Evolutionary conservation across 1,284 basidiomycete genomes (phyloP).

Genomic region (Apiotrichum akiyoshidainum): DNA sequence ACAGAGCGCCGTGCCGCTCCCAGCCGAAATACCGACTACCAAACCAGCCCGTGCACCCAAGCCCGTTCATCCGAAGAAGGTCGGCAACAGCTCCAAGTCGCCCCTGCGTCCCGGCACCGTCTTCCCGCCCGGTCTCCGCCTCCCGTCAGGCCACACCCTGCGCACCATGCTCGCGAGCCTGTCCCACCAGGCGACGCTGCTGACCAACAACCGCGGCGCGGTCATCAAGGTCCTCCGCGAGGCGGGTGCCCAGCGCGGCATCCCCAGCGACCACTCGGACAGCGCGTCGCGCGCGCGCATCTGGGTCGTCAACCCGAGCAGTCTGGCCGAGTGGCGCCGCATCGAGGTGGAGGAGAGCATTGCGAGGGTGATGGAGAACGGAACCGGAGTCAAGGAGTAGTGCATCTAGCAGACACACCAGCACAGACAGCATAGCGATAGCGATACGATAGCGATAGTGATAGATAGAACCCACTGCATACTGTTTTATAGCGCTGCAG

Average conservation of each 20-base stretch:
- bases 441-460: no score
- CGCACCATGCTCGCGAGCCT: constrained; percentile 34
- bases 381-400: no score
- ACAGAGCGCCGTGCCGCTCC: background rate
- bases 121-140: constrained; percentile 19
- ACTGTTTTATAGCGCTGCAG: no score
- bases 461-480: no score
- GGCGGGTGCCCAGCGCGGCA: constrained; percentile 37
- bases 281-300: constrained; percentile 18
- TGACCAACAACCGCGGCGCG: constrained; percentile 47
- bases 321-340: constrained; percentile 45
- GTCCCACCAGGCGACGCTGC: constrained; percentile 32
- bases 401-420: no score
- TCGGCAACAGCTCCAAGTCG: background rate
- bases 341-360: constrained; percentile 39
- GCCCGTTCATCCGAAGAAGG: background rate
- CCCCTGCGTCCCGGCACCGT: constrained; percentile 14
- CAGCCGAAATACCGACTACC: background rate
- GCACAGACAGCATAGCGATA: no score
- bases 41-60: background rate
- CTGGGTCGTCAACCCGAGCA: constrained; percentile 46
- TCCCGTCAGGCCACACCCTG: constrained; percentile 41
- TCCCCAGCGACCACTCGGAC: constrained; percentile 12
- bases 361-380: constrained; percentile 1
- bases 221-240: constrained; percentile 43